Conservation (phyloP, 2,329 filamentous ascomycete species). For the Keithomyces neogunnii region DNA sequence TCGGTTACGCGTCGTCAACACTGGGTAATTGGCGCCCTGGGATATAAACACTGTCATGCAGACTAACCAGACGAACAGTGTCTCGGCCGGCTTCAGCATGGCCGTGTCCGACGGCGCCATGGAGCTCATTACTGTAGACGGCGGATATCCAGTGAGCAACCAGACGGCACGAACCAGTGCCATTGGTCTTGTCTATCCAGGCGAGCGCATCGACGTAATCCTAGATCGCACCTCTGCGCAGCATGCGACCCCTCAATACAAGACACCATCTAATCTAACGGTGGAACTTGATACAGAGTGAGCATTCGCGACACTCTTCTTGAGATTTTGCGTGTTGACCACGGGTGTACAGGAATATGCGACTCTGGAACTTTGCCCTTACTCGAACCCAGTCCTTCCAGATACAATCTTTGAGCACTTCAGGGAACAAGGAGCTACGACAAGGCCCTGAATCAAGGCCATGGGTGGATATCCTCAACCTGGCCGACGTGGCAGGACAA, state of each 20-base stretch:
- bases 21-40: constrained; percentile 7
- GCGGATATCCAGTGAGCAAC: constrained; percentile 6
- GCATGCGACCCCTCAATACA: too few species aligned
- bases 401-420: constrained; percentile 1
- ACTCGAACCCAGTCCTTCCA: constrained; percentile 11
- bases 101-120: constrained; percentile 5
- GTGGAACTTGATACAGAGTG: constrained; percentile 11
- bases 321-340: not conserved
- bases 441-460: not conserved
- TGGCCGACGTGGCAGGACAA: constrained; percentile 3
- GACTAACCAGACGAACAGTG: not conserved
- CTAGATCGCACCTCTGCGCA: not conserved
- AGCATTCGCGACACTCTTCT: not conserved
- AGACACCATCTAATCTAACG: not conserved
- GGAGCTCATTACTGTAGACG: constrained; percentile 12
- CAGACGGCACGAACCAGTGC: constrained; percentile 8
- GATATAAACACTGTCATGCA: too few species aligned
- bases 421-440: not conserved
- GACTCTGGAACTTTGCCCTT: constrained; percentile 13
- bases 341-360: constrained; percentile 11
- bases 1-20: constrained; percentile 12
- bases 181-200: constrained; percentile 13
- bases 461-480: not conserved
- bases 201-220: constrained; percentile 13
- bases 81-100: constrained; percentile 7